Evolutionary conservation across 2,329 filamentous ascomycete species (phyloP).

Genomic region (Cercospora citrullina): DNA sequence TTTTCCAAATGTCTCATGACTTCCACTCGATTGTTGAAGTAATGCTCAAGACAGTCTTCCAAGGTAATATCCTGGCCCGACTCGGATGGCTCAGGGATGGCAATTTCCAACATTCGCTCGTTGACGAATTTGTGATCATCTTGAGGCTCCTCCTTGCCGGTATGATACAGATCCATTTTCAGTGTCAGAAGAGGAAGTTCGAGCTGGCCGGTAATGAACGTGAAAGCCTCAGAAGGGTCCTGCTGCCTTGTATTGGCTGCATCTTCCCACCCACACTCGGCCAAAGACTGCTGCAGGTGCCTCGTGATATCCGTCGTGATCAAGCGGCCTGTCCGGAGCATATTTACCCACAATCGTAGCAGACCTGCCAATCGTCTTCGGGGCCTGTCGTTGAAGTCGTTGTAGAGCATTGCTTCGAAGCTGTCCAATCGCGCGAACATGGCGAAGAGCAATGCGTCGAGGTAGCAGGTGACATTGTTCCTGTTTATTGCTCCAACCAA

Average conservation of each 20-base stretch:
- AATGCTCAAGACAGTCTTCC: constrained; percentile 88
- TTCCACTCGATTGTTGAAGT: constrained; percentile 92
- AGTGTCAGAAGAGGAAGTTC: constrained; percentile 83
- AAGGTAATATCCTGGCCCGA: constrained; percentile 66
- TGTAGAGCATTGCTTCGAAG: constrained; percentile 89
- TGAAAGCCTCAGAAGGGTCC: constrained; percentile 93
- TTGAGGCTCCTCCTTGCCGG: constrained; percentile 75
- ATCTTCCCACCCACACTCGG: constrained; percentile 85
- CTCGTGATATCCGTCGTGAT: constrained; percentile 83
- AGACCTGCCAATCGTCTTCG: constrained; percentile 74
- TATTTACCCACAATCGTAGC: constrained; percentile 87
- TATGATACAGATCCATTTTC: constrained; percentile 93
- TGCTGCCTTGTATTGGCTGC: constrained; percentile 78
- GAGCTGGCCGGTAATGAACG: constrained; percentile 87
- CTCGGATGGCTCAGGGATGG: constrained; percentile 72
- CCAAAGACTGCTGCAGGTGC: constrained; percentile 77
- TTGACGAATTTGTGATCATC: constrained; percentile 96
- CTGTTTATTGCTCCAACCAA: constrained; percentile 87
- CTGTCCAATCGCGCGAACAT: constrained; percentile 91
- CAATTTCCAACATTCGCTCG: constrained; percentile 85
- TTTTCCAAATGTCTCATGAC: constrained; percentile 69
- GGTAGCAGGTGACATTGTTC: constrained; percentile 85
- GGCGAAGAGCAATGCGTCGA: constrained; percentile 87
- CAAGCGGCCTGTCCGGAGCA: constrained; percentile 79
- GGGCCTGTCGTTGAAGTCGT: constrained; percentile 70